These are phyloP conservation scores for Vigna radiata DNA, from an alignment of 306 rosid species.

Conservation along the genomic window DNA sequence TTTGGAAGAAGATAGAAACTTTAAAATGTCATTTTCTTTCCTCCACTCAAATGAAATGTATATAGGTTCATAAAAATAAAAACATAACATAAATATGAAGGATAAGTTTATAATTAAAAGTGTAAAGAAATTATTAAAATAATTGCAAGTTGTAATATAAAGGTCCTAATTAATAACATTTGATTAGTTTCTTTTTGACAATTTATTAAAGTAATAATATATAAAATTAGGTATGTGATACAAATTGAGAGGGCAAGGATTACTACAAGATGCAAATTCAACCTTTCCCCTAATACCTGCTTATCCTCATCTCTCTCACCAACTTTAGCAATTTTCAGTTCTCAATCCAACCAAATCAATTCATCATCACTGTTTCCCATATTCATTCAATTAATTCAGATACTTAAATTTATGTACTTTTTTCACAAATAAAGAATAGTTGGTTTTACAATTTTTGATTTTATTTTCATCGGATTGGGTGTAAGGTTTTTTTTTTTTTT, in stretches of 20 bases:
- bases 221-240: background rate
- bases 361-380: background rate
- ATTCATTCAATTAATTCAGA: background rate
- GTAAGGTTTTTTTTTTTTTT: slow-evolving; percentile 29
- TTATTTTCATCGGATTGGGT: background rate
- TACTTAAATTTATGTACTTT: background rate
- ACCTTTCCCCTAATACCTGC: background rate
- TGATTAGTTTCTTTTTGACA: too few species aligned
- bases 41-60: too few species aligned
- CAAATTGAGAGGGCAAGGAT: background rate
- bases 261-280: background rate
- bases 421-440: background rate
- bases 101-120: too few species aligned
- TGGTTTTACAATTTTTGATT: slow-evolving; percentile 1
- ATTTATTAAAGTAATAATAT: too few species aligned
- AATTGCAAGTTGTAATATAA: too few species aligned
- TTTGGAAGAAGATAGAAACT: too few species aligned
- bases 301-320: background rate
- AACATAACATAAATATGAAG: too few species aligned
- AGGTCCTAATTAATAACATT: too few species aligned
- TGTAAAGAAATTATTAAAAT: too few species aligned
- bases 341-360: background rate
- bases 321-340: background rate
- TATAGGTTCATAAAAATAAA: too few species aligned
- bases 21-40: too few species aligned